phyloP scores from a whole-genome alignment of 768 basidiomycete species.

The Rhodocollybia butyracea region DNA sequence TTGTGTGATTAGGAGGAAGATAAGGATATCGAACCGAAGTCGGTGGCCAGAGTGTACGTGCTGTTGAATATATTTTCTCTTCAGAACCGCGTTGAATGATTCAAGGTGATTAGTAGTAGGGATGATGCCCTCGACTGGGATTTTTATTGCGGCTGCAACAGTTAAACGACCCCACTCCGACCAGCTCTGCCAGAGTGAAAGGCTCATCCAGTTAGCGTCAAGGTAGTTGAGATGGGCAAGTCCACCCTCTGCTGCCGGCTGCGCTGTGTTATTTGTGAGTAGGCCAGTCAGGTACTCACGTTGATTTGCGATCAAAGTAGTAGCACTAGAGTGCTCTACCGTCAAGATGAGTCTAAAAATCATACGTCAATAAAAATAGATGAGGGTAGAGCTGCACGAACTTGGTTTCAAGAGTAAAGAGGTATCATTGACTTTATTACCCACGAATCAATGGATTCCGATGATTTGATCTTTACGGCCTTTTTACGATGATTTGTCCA shows the following conservation, averaged over 20 bases:
- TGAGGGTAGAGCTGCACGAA: no score
- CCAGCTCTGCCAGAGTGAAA: slow-evolving; percentile 30
- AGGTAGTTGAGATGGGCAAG: slow-evolving; percentile 22
- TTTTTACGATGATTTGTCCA: slow-evolving; percentile 25
- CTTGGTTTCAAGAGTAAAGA: neutral
- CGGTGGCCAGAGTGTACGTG: slow-evolving; percentile 20
- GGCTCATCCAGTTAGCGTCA: slow-evolving; percentile 19
- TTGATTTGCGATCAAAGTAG: neutral
- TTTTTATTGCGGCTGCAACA: slow-evolving; percentile 20
- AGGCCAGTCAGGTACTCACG: no score
- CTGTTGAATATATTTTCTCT: slow-evolving; percentile 24
- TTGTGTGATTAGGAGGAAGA: slow-evolving; percentile 9
- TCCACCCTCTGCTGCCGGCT: slow-evolving; percentile 2
- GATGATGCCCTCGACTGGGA: slow-evolving; percentile 27
- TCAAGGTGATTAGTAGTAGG: slow-evolving; percentile 36
- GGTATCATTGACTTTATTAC: neutral
- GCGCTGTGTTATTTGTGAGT: neutral
- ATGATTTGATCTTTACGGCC: slow-evolving; percentile 4
- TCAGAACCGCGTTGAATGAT: slow-evolving; percentile 32
- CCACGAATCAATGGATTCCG: neutral
- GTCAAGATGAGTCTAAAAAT: no score
- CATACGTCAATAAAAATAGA: no score
- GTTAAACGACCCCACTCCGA: slow-evolving; percentile 20
- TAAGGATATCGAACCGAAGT: slow-evolving; percentile 25
- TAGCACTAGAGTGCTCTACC: no score